Evolutionary conservation across 352 stramenopile genomes (phyloP).

Genomic region (Pythium chondricola): DNA sequence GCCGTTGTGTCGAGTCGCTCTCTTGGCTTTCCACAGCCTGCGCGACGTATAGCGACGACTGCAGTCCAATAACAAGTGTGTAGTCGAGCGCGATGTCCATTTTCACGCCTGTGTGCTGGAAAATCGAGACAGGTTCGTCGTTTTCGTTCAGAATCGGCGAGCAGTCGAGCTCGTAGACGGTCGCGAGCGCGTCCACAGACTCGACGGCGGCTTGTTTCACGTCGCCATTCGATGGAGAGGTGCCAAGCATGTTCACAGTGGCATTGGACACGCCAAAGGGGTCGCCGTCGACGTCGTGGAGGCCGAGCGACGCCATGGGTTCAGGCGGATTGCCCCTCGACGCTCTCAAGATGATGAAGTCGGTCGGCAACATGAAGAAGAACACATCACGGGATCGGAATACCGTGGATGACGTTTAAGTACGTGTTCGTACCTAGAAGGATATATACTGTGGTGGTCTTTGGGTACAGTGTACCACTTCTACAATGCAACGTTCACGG

Average conservation of each 20-base stretch:
- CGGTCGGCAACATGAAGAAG: conserved; percentile 10
- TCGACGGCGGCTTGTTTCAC: conserved; percentile 6
- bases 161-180: conserved; percentile 24
- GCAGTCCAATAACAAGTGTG: conserved; percentile 39
- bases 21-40: conserved; percentile 4
- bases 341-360: conserved; percentile 15
- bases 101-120: conserved; percentile 32
- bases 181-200: conserved; percentile 14
- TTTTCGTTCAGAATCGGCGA: conserved; percentile 17
- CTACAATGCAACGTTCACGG: no score
- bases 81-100: conserved; percentile 48
- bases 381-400: neutral
- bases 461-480: no score
- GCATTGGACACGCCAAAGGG: conserved; percentile 2
- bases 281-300: neutral
- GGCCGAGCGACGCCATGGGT: no score
- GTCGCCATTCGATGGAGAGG: neutral
- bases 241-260: neutral
- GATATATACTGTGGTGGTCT: no score
- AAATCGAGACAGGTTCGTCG: conserved; percentile 22
- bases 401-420: no score
- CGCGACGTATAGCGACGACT: conserved; percentile 29
- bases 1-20: conserved; percentile 6
- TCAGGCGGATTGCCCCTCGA: neutral
- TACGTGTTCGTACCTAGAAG: no score